These are phyloP conservation scores for Micromonas pusilla DNA, from an alignment of 139 green algal genomes.

Conservation along the genomic window DNA sequence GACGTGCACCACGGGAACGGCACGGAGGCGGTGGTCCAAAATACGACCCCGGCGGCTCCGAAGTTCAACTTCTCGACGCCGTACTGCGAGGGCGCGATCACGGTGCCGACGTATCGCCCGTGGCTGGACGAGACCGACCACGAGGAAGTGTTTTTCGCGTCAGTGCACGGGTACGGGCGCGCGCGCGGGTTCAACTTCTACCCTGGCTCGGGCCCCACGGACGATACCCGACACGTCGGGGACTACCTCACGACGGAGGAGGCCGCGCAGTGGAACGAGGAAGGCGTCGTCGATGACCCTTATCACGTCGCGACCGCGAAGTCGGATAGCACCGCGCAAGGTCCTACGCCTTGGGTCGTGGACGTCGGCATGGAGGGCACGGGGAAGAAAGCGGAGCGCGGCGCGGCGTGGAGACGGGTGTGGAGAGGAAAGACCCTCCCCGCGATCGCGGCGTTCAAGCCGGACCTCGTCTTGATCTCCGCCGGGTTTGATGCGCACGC, in stretches of 20 bases:
- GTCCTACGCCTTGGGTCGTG: slow-evolving; percentile 42
- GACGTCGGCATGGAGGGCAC: slow-evolving; percentile 75
- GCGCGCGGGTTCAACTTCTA: slow-evolving; percentile 2
- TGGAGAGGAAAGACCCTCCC: slow-evolving; percentile 17
- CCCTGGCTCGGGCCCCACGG: slow-evolving; percentile 23
- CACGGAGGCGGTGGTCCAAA: slow-evolving; percentile 59
- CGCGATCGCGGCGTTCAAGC: slow-evolving; percentile 32
- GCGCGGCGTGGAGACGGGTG: slow-evolving; percentile 8
- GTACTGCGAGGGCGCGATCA: slow-evolving; percentile 51
- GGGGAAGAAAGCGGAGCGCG: slow-evolving; percentile 29
- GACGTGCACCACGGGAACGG: slow-evolving; percentile 93
- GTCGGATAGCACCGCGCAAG: neutral
- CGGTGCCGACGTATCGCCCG: slow-evolving; percentile 66
- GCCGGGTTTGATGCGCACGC: slow-evolving; percentile 64
- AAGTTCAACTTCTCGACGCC: slow-evolving; percentile 52
- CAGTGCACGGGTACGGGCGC: slow-evolving; percentile 32
- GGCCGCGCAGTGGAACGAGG: neutral
- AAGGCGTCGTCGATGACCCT: slow-evolving; percentile 8
- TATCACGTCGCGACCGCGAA: neutral
- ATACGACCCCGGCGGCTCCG: slow-evolving; percentile 35
- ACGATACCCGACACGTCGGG: neutral
- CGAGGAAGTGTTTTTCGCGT: slow-evolving; percentile 82
- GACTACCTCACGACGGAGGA: neutral
- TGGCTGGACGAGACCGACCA: slow-evolving; percentile 75
- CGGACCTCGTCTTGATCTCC: slow-evolving; percentile 60